Conservation (phyloP, 805 yeast genomes). For the Groenewaldozyma tartarivorans region DNA sequence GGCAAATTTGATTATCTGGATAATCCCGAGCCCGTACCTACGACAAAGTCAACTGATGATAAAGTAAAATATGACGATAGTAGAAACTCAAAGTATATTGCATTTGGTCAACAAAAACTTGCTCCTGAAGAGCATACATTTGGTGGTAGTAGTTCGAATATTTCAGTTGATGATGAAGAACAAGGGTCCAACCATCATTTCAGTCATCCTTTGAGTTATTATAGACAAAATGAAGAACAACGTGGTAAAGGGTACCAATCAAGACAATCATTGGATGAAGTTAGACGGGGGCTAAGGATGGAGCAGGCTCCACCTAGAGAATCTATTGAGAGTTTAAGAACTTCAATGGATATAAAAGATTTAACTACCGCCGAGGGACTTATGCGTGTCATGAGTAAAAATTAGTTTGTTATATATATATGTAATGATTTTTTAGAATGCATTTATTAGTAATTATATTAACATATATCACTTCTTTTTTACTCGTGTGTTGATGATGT, state of each 20-base stretch:
- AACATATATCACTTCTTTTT: not conserved
- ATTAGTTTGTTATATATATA: conserved; percentile 2
- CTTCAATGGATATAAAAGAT: conserved; percentile 21
- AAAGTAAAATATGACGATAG: not conserved
- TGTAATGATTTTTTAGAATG: not conserved
- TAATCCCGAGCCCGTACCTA: too few relatives aligned
- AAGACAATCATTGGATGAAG: conserved; percentile 20
- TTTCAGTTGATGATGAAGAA: not conserved
- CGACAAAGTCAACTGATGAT: not conserved
- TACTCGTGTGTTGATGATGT: not conserved
- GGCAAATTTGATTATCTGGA: conserved; percentile 14
- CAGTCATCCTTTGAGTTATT: conserved; percentile 1
- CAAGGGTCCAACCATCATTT: not conserved
- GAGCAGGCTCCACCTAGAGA: conserved; percentile 17
- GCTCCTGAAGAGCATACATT: conserved; percentile 9
- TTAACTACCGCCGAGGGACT: conserved; percentile 27
- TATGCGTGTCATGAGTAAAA: conserved; percentile 18
- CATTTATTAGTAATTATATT: not conserved
- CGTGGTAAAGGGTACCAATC: conserved; percentile 2
- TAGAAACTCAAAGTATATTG: conserved; percentile 2
- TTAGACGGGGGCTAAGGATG: conserved; percentile 18
- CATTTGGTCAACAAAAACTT: conserved; percentile 9
- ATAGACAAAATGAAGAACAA: conserved; percentile 2
- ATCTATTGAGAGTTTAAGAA: conserved; percentile 15
- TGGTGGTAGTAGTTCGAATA: not conserved